These are phyloP conservation scores for Penicillium argentinense DNA, from an alignment of 495 filamentous ascomycete genomes.

Conservation along the genomic window DNA sequence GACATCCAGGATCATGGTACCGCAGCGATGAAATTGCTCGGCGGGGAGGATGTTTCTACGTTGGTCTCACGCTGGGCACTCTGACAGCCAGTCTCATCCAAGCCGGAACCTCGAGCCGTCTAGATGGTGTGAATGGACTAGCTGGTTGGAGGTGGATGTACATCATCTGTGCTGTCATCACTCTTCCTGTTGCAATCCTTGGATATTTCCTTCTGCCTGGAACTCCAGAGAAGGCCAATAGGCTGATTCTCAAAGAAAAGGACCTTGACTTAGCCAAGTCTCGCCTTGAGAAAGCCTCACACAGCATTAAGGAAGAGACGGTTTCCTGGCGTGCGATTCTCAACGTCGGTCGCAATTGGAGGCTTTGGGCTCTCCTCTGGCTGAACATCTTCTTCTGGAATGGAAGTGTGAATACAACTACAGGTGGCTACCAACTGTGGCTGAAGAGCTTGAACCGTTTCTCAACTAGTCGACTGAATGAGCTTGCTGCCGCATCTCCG, in stretches of 20 bases:
- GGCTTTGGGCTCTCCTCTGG: slow-evolving; percentile 40
- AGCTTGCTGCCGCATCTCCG: slow-evolving; percentile 42
- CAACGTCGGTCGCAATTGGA: slow-evolving; percentile 30
- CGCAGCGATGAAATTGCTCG: slow-evolving; percentile 41
- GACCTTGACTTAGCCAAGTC: slow-evolving; percentile 35
- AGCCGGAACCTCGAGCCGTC: slow-evolving; percentile 39
- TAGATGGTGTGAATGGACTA: slow-evolving; percentile 48
- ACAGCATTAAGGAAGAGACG: slow-evolving; percentile 21
- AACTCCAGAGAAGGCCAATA: slow-evolving; percentile 46
- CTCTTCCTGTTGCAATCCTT: slow-evolving; percentile 46
- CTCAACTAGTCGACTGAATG: slow-evolving; percentile 41
- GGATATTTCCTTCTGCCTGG: slow-evolving; percentile 42
- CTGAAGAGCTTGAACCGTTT: slow-evolving; percentile 42
- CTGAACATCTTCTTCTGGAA: slow-evolving; percentile 54
- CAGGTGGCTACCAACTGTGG: slow-evolving; percentile 43
- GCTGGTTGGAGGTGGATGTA: slow-evolving; percentile 57
- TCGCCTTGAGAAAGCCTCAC: slow-evolving; percentile 30
- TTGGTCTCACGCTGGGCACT: slow-evolving; percentile 48
- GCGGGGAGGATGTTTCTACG: slow-evolving; percentile 49
- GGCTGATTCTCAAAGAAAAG: slow-evolving; percentile 34
- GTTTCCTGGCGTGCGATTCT: slow-evolving; percentile 28
- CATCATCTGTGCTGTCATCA: slow-evolving; percentile 52
- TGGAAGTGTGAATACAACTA: slow-evolving; percentile 29
- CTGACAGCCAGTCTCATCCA: slow-evolving; percentile 53
- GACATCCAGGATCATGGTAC: slow-evolving; percentile 41